Base-by-base conservation (phyloP, 2,329 filamentous ascomycete genomes). In the Botrytis cinerea region DNA sequence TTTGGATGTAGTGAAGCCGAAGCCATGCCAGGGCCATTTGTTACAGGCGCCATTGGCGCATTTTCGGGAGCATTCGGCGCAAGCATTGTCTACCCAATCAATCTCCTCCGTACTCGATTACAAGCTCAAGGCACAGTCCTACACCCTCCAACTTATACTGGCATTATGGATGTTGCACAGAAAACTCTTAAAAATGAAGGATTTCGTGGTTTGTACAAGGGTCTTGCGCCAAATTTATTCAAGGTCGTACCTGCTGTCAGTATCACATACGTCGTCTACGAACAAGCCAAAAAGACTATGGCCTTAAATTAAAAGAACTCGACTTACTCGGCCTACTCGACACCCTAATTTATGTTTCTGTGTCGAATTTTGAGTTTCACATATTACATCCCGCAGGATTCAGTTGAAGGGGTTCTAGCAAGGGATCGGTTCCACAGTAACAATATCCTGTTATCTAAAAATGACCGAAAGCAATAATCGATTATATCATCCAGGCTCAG, bases 181-280 rank as follows among this genome's bases (percentile, higher is more conserved):
- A 93, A 92, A 83, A 99, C 96, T 14, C 84, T 97, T 51, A 87
- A 90, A 78, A 90, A 92, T 68, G 96, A 99, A 83, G 96, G 96
- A 1, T 81, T 93, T 54, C 88, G 93, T 74, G 96, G 96, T 3
- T 85, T 99, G 73, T 99, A 97, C 86, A 97, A 97, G 83, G 96
- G 96, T 1, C 86, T 98, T 76, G 97, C 95, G 60, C 96, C 96
- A 8, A 99, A 98, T 81, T 85, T 99, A 57, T 86, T 99, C 78
- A 99, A 99, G 85, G 96, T 99, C 51, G 94, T 96, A 16, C 96
- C 96, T 2, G 94, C 96, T 45, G 91, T 99, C 71, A 97, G 94
- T 79, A 98, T 99, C 81, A 95, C 94, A 72, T 97, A 96, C 86
- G 90, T 97, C 79, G 92, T 96, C 75, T 97, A 97, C 81, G 94